Conservation (phyloP, 2,329 filamentous ascomycete species). For the Fusarium ramigenum region DNA sequence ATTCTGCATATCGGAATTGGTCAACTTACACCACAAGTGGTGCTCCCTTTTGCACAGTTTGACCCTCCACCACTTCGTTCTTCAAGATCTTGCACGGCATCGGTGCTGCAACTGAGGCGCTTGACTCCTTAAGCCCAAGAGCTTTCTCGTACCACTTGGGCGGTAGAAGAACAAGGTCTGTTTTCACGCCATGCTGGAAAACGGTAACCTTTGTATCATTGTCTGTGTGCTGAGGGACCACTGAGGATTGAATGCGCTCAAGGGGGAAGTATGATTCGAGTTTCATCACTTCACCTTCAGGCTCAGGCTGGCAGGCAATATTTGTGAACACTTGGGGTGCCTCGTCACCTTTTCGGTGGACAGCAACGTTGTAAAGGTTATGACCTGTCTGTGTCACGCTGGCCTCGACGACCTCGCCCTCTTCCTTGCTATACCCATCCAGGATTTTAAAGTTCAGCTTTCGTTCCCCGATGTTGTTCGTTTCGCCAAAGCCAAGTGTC, state of each 20-base stretch:
- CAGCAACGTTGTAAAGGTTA: slow-evolving; percentile 57
- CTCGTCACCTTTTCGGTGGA: slow-evolving; percentile 55
- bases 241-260: slow-evolving; percentile 80
- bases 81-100: slow-evolving; percentile 98
- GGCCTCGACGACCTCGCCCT: slow-evolving; percentile 68
- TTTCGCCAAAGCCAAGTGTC: slow-evolving; percentile 64
- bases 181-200: slow-evolving; percentile 76
- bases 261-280: slow-evolving; percentile 75
- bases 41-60: slow-evolving; percentile 84
- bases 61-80: slow-evolving; percentile 86
- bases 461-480: slow-evolving; percentile 53
- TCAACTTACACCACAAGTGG: slow-evolving; percentile 79
- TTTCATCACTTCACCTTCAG: slow-evolving; percentile 43
- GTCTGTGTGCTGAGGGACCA: slow-evolving; percentile 67
- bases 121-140: slow-evolving; percentile 80
- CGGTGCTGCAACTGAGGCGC: slow-evolving; percentile 86
- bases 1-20: slow-evolving; percentile 26
- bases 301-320: slow-evolving; percentile 54
- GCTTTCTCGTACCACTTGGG: slow-evolving; percentile 90
- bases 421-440: slow-evolving; percentile 71
- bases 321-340: slow-evolving; percentile 54
- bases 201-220: slow-evolving; percentile 74
- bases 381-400: slow-evolving; percentile 59
- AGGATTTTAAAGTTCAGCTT: slow-evolving; percentile 62
- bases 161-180: slow-evolving; percentile 63